Base-by-base conservation (phyloP, 2,329 filamentous ascomycete genomes). In the Escovopsis sp. region DNA sequence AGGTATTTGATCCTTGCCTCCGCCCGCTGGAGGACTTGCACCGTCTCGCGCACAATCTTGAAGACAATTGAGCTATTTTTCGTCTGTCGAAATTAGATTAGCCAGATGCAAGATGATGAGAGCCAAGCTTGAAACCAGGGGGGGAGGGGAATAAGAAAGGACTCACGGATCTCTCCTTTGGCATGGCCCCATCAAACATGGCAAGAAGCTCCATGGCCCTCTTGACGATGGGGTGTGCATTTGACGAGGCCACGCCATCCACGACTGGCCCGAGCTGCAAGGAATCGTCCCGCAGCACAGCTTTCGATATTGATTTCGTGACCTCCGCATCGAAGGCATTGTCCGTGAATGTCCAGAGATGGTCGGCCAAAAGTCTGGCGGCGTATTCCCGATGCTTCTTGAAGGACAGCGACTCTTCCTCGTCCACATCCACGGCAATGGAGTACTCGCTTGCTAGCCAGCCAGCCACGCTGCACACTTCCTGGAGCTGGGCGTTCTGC, bases 41-140 rank as follows among this genome's bases (percentile, higher is more conserved):
- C 95, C 2, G 88, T 91, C 60, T 93, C 85, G 54, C 89, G 83
- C 26, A 98, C 85, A 49, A 96, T 91, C 42, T 68, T 72, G 57
- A 73, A 77, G 5, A 78, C 65, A 1, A 77, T 69, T 0, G 70
- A 64, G 40, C 70, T 76, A 43, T 72, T 72, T 48, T 72, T 58
- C 15, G 53, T 48, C 56, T 59, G 10, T 23, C 7, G 23, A 2
- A 6, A 11, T 30, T n/a, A 2, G 12, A 45, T 57, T 28, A 54
- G 55, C 33, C 43, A 6, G 23, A 8, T 4, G 8, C 28, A 8
- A 11, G 28, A 30, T 8, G 8, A 8, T 4, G 28, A 23, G 11
- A 9, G 33, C 26, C 2, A 12, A 9, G 5, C 8, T 11, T 28
- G 8, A 19, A 3, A n/a, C 12, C 6, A 10, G 6, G 4, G 26